Evolutionary conservation across 1,139 yeast genomes (phyloP).

Genomic region (Arxiozyma slooffiae): DNA sequence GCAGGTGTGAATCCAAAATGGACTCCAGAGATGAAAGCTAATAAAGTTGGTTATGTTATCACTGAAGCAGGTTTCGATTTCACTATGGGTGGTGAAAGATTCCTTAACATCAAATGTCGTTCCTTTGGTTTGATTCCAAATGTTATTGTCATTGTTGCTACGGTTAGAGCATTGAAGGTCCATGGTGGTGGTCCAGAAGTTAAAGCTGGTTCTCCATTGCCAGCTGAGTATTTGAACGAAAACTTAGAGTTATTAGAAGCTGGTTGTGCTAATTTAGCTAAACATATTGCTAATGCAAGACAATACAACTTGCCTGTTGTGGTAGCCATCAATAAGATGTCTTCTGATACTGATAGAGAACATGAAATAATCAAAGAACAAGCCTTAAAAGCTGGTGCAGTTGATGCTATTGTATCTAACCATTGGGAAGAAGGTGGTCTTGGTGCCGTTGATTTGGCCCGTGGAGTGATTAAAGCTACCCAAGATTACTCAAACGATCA

Average conservation of each 20-base stretch:
- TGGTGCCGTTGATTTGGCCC: slow-evolving; percentile 61
- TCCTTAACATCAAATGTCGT: slow-evolving; percentile 70
- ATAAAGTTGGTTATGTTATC: slow-evolving; percentile 53
- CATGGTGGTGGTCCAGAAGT: slow-evolving; percentile 84
- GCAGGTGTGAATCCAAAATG: slow-evolving; percentile 39
- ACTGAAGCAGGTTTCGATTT: slow-evolving; percentile 43
- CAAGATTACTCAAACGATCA: slow-evolving; percentile 15
- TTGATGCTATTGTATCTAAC: slow-evolving; percentile 61
- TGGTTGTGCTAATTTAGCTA: slow-evolving; percentile 66
- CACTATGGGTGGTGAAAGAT: slow-evolving; percentile 85
- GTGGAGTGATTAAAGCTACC: slow-evolving; percentile 55
- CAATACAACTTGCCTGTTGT: slow-evolving; percentile 68
- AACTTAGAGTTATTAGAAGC: slow-evolving; percentile 52
- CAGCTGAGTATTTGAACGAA: slow-evolving; percentile 56
- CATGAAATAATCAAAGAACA: slow-evolving; percentile 51
- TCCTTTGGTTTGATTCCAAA: slow-evolving; percentile 65
- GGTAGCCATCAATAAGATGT: slow-evolving; percentile 69
- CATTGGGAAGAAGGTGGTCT: slow-evolving; percentile 79
- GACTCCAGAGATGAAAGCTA: slow-evolving; percentile 58
- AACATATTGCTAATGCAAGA: slow-evolving; percentile 62
- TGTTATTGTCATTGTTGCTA: slow-evolving; percentile 68
- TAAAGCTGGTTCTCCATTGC: slow-evolving; percentile 69
- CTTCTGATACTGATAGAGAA: slow-evolving; percentile 62
- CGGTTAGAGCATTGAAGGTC: slow-evolving; percentile 66
- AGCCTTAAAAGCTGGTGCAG: slow-evolving; percentile 65